phyloP scores from a whole-genome alignment of 2,329 filamentous ascomycete species.

The Didymella lethalis region DNA sequence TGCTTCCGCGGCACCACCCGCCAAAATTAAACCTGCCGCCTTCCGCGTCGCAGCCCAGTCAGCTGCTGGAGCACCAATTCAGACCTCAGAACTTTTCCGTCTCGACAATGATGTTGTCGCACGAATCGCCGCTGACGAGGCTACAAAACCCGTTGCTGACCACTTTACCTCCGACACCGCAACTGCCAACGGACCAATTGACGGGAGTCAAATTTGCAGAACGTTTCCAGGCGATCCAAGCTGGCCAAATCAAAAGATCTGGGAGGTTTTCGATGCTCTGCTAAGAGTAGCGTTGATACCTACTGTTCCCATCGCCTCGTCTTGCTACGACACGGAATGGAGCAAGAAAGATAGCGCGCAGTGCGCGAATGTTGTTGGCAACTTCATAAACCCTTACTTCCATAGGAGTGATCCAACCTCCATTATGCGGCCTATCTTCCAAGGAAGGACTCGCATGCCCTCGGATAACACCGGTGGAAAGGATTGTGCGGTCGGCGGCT shows the following conservation, averaged over 20 bases:
- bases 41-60: not conserved
- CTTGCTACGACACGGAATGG: not conserved
- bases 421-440: constrained; percentile 29
- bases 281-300: not conserved
- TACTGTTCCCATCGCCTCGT: not conserved
- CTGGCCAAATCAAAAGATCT: not conserved
- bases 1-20: not conserved
- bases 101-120: not conserved
- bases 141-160: not conserved
- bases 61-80: not conserved
- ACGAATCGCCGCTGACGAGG: not conserved
- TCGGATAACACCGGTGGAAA: constrained; percentile 6
- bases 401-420: constrained; percentile 25
- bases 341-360: not conserved
- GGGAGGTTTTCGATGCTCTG: not conserved
- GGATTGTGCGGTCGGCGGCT: constrained; percentile 15
- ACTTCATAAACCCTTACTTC: constrained; percentile 23
- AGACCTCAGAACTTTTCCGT: not conserved
- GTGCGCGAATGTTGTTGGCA: constrained; percentile 11
- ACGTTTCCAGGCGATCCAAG: not conserved
- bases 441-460: constrained; percentile 29
- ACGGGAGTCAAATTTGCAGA: not conserved
- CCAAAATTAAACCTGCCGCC: not conserved
- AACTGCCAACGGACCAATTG: not conserved
- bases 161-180: not conserved